phyloP scores from a whole-genome alignment of 1,139 yeast genomes.

The Nematodospora anomalae region DNA sequence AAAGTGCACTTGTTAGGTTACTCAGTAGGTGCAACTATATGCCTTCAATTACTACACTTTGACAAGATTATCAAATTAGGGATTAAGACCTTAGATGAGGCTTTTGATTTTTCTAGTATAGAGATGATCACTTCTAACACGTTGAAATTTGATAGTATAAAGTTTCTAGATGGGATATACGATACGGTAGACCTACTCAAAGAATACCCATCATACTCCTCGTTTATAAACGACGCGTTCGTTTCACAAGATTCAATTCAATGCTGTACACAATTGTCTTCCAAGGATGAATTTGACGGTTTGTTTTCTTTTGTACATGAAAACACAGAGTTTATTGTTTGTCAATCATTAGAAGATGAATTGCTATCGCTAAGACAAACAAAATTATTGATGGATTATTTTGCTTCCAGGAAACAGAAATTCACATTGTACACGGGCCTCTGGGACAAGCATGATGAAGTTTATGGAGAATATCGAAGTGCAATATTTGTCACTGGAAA shows the following conservation, averaged over 20 bases:
- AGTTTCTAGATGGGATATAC: constrained; percentile 42
- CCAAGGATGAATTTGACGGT: background rate
- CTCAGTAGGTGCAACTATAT: constrained; percentile 78
- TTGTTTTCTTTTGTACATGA: constrained; percentile 7
- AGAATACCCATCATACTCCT: constrained; percentile 37
- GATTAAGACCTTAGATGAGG: constrained; percentile 3
- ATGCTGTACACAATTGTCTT: constrained; percentile 28
- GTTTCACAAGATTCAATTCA: constrained; percentile 18
- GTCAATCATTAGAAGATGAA: constrained; percentile 38
- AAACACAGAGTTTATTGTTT: constrained; percentile 15
- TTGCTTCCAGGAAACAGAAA: constrained; percentile 13
- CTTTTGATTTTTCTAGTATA: too few species aligned
- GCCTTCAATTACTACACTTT: constrained; percentile 52
- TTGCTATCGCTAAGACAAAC: constrained; percentile 31
- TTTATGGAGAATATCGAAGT: constrained; percentile 19
- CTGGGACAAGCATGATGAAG: constrained; percentile 38
- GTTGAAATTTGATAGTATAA: constrained; percentile 3
- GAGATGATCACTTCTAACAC: background rate
- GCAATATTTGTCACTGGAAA: constrained; percentile 6
- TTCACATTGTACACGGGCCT: constrained; percentile 18
- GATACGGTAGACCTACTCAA: constrained; percentile 29
- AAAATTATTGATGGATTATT: constrained; percentile 18
- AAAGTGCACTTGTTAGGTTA: constrained; percentile 58
- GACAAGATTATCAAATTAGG: constrained; percentile 20
- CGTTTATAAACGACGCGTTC: constrained; percentile 39